These are phyloP conservation scores for Lachancea thermotolerans DNA, from an alignment of 805 yeast genomes.

Conservation along the genomic window DNA sequence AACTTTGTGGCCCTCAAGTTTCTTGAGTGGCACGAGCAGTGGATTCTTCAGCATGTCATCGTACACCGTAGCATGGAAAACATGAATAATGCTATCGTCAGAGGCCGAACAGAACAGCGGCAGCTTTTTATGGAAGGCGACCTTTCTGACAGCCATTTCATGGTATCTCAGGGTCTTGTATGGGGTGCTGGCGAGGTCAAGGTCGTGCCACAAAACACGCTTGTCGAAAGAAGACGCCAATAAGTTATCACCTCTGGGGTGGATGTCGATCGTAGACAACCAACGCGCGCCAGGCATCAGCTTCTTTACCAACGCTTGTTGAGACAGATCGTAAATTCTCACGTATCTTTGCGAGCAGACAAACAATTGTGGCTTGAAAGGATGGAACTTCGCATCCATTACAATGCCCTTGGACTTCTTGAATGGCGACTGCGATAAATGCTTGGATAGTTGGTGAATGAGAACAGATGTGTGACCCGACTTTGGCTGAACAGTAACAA, in stretches of 20 bases:
- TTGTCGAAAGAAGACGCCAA: slow-evolving; percentile 90
- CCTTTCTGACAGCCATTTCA: slow-evolving; percentile 86
- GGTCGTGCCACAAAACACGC: slow-evolving; percentile 95
- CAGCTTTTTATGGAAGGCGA: slow-evolving; percentile 75
- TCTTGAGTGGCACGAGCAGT: slow-evolving; percentile 89
- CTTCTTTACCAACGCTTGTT: slow-evolving; percentile 76
- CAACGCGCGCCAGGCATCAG: slow-evolving; percentile 93
- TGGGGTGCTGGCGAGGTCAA: slow-evolving; percentile 82
- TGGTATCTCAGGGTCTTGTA: slow-evolving; percentile 94
- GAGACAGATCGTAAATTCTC: slow-evolving; percentile 83
- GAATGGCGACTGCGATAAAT: slow-evolving; percentile 93
- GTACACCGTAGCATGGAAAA: slow-evolving; percentile 94
- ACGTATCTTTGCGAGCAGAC: slow-evolving; percentile 92
- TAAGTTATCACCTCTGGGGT: slow-evolving; percentile 93
- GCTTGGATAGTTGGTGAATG: slow-evolving; percentile 91
- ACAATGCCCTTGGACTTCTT: slow-evolving; percentile 86
- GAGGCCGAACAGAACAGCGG: slow-evolving; percentile 93
- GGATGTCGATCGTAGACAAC: slow-evolving; percentile 86
- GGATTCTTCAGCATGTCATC: slow-evolving; percentile 89
- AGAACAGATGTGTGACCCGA: slow-evolving; percentile 82
- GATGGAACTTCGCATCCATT: slow-evolving; percentile 96
- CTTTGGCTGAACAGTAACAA: slow-evolving; percentile 94
- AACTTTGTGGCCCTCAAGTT: slow-evolving; percentile 82
- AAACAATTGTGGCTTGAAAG: slow-evolving; percentile 86
- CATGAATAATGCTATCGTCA: slow-evolving; percentile 89